phyloP scores from a whole-genome alignment of 75 land plant genomes.

The Pseudotsuga menziesii region DNA sequence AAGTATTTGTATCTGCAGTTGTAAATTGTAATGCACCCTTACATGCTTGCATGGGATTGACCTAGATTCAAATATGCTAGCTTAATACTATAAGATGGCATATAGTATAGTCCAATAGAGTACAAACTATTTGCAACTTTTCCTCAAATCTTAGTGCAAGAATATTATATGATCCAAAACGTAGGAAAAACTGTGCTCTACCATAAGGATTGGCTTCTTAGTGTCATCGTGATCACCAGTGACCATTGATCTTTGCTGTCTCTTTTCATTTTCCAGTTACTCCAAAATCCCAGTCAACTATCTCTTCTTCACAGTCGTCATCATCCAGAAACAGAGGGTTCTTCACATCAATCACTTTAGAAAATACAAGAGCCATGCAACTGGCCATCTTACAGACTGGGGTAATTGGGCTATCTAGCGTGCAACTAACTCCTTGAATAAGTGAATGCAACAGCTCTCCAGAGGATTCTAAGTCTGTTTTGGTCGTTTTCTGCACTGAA shows the following conservation, averaged over 20 bases:
- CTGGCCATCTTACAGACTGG: slow-evolving; percentile 84
- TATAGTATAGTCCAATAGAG: too few species aligned
- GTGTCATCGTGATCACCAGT: neutral
- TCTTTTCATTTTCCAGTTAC: slow-evolving; percentile 9
- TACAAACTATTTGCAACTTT: too few species aligned
- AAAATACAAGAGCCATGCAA: slow-evolving; percentile 72
- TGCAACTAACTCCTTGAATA: slow-evolving; percentile 89
- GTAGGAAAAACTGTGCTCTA: neutral
- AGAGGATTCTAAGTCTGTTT: slow-evolving; percentile 53
- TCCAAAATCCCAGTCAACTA: slow-evolving; percentile 84
- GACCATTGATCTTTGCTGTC: neutral
- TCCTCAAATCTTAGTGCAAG: too few species aligned
- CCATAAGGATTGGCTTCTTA: neutral
- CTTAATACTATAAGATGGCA: too few species aligned
- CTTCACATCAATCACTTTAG: slow-evolving; percentile 71
- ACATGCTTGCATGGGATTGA: too few species aligned
- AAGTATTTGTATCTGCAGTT: too few species aligned
- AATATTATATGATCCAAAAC: too few species aligned
- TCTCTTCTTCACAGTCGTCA: slow-evolving; percentile 48
- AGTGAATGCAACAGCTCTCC: slow-evolving; percentile 55
- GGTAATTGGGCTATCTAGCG: slow-evolving; percentile 77
- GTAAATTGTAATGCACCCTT: too few species aligned
- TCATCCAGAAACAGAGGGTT: slow-evolving; percentile 90
- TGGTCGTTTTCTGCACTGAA: slow-evolving; percentile 62
- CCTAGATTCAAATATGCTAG: too few species aligned